These are phyloP conservation scores for Fusarium pseudoanthophilum DNA, from an alignment of 2,329 filamentous ascomycete genomes.

Conservation along the genomic window DNA sequence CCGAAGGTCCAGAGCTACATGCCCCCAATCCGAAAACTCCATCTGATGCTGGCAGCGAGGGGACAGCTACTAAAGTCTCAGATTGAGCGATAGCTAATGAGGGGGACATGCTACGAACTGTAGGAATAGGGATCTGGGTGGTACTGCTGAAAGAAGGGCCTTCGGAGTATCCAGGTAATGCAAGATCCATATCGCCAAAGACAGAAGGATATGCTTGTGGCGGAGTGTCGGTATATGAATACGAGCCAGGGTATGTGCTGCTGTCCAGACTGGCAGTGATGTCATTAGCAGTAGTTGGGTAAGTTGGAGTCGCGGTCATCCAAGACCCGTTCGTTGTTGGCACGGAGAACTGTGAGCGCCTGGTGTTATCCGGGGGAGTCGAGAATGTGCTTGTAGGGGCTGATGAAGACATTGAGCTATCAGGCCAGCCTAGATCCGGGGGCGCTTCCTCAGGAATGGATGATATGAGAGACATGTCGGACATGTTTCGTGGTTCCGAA, in stretches of 20 bases:
- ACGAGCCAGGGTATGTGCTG: constrained; percentile 43
- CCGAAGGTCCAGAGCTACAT: constrained; percentile 55
- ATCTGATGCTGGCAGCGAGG: constrained; percentile 52
- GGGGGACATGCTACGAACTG: constrained; percentile 63
- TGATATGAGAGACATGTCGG: constrained; percentile 39
- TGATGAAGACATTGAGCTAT: constrained; percentile 57
- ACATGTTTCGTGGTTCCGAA: constrained; percentile 38
- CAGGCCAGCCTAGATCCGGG: constrained; percentile 46
- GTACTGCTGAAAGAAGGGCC: constrained; percentile 50
- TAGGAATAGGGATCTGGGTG: constrained; percentile 52
- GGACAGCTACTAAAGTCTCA: constrained; percentile 61
- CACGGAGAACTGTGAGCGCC: constrained; percentile 42
- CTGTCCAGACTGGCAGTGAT: constrained; percentile 37
- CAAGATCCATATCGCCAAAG: constrained; percentile 48
- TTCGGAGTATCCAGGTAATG: constrained; percentile 52
- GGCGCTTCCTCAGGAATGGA: constrained; percentile 38
- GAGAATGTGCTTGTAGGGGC: constrained; percentile 61
- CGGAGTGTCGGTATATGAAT: constrained; percentile 45
- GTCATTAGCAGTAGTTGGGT: constrained; percentile 32
- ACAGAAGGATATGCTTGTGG: constrained; percentile 49
- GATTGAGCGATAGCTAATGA: constrained; percentile 58
- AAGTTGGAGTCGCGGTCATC: constrained; percentile 47
- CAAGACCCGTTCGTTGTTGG: constrained; percentile 48
- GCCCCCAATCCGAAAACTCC: constrained; percentile 50
- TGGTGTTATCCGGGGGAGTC: constrained; percentile 54